These are phyloP conservation scores for Actinidia chinensis DNA, from an alignment of 179 eudicot genomes.

Conservation along the genomic window DNA sequence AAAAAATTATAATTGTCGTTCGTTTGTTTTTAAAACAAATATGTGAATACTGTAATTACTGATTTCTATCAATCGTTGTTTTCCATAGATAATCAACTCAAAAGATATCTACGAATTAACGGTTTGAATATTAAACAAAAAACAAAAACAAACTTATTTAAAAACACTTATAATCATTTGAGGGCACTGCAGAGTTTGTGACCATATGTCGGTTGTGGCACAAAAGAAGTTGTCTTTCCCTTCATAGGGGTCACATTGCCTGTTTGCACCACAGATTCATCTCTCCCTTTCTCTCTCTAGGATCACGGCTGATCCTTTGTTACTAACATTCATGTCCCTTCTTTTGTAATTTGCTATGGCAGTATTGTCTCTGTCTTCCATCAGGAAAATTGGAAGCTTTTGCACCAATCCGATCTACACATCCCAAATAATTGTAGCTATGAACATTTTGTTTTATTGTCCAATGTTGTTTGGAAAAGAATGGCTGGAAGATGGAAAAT, in stretches of 20 bases:
- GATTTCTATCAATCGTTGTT: too few species aligned
- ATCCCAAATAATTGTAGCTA: neutral
- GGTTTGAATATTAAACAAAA: too few species aligned
- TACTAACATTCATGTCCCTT: neutral
- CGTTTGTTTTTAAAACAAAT: too few species aligned
- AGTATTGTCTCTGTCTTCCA: slow-evolving; percentile 11
- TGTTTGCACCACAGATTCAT: slow-evolving; percentile 15
- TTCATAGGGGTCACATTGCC: slow-evolving; percentile 13
- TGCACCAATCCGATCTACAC: neutral
- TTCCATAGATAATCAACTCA: too few species aligned
- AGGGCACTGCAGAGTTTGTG: too few species aligned
- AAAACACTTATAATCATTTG: too few species aligned
- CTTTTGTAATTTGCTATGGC: slow-evolving; percentile 2
- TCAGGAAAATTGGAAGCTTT: slow-evolving; percentile 13
- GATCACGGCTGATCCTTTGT: too few species aligned
- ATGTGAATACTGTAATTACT: too few species aligned
- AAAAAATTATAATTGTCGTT: too few species aligned
- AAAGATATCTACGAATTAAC: too few species aligned
- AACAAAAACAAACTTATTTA: too few species aligned
- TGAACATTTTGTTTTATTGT: slow-evolving; percentile 7
- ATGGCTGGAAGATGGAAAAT: neutral
- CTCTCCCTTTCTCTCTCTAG: slow-evolving; percentile 6
- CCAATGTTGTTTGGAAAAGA: neutral
- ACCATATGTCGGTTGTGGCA: too few species aligned
- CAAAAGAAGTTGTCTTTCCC: slow-evolving; percentile 1